Base-by-base conservation (phyloP, 345 rosid genomes). In the Ceriops decandra region DNA sequence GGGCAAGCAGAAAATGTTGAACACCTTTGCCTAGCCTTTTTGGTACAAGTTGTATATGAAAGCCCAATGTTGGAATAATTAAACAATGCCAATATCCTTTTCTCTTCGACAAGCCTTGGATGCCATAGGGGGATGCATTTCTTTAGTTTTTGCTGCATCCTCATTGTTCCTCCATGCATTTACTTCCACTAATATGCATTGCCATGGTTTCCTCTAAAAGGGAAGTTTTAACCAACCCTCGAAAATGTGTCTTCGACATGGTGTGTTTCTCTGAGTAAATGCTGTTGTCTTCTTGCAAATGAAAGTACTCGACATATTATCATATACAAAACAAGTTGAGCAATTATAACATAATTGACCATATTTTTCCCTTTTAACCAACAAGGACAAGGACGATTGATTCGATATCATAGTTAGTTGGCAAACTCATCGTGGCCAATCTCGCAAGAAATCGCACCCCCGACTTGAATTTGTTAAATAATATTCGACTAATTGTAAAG, bases 211-310 rank as follows among this genome's bases (percentile, higher is more conserved):
- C 61, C 53, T 8, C 19, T n/a, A 52, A 63, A 46, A 47, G 67
- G 67, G n/a, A 74, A 71, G 51, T 21, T 60, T 66, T 68, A 77
- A 75, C 74, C 35, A 74, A 71, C 63, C 32, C 71, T 54, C 58
- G 28, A 42, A 68, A 56, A 38, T 2, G 19, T 68, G 32, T 70
- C 30, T 63, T 70, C 49, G 20, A 22, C 66, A n/a, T 46, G 49
- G 53, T 13, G 0, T 42, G 49, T 42, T 42, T 42, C 17, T 11
- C 15, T 42, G 49, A 42, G 49, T 13, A 60, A 60, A 47, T 42
- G 24, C 28, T 54, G 5, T 59, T 24, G 17, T 63, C 68, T 73
- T 69, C 78, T 67, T 67, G 76, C 52, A 63, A 63, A 62, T 65
- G 63, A 53, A 73, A 75, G 67, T 69, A 62, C 35, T 63, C 42